These are phyloP conservation scores for Roridomyces roridus DNA, from an alignment of 768 basidiomycete species.

Conservation along the genomic window DNA sequence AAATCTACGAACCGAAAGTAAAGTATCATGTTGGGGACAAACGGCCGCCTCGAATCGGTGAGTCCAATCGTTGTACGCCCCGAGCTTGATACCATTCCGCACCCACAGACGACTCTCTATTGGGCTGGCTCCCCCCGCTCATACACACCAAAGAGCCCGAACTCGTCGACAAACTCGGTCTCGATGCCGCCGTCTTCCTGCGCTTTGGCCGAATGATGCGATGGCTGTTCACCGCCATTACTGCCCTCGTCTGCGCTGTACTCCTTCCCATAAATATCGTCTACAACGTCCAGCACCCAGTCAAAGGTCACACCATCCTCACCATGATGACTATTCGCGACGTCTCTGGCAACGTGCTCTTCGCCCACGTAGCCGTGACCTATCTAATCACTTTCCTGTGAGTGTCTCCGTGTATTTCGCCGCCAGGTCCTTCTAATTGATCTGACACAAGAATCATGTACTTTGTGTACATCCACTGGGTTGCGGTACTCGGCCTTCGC, in stretches of 20 bases:
- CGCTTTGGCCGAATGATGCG: slow-evolving; percentile 92
- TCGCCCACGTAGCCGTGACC: slow-evolving; percentile 82
- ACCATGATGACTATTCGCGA: slow-evolving; percentile 89
- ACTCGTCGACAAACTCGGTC: slow-evolving; percentile 85
- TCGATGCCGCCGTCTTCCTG: slow-evolving; percentile 92
- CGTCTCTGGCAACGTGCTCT: slow-evolving; percentile 73
- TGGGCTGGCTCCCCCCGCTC: slow-evolving; percentile 92
- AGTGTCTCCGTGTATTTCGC: too few relatives aligned
- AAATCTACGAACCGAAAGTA: slow-evolving; percentile 84
- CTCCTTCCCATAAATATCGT: slow-evolving; percentile 88
- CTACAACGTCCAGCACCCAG: slow-evolving; percentile 73
- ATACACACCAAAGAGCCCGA: slow-evolving; percentile 85
- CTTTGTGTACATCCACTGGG: slow-evolving; percentile 80
- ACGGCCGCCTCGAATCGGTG: slow-evolving; percentile 58
- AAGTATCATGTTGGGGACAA: slow-evolving; percentile 79
- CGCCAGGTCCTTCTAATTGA: too few relatives aligned
- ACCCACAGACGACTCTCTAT: slow-evolving; percentile 64
- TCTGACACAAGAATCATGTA: too few relatives aligned
- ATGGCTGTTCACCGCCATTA: slow-evolving; percentile 71
- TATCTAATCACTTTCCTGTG: slow-evolving; percentile 81
- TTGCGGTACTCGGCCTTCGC: slow-evolving; percentile 78
- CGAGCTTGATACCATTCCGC: too few relatives aligned
- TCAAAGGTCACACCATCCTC: slow-evolving; percentile 61
- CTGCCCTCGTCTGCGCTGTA: slow-evolving; percentile 69
- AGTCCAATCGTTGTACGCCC: too few relatives aligned